Conservation (phyloP, 179 eudicot species). For the Gypsophila paniculata region DNA sequence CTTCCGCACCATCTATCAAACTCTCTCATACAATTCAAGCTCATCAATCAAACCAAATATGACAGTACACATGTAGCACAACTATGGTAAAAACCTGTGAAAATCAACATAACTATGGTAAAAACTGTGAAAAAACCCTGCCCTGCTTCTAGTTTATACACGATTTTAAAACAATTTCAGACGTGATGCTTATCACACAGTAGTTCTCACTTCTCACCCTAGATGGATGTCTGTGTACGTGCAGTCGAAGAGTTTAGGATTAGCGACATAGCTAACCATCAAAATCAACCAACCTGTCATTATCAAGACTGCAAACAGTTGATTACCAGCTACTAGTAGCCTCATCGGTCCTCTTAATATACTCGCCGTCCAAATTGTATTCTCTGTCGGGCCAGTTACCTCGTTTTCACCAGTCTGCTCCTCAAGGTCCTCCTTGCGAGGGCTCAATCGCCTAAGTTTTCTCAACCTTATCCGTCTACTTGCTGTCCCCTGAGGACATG, state of each 20-base stretch:
- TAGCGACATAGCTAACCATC: background rate
- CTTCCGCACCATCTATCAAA: too few species aligned
- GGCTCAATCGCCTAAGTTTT: slow-evolving; percentile 17
- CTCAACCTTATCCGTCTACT: slow-evolving; percentile 37
- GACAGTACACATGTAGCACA: too few species aligned
- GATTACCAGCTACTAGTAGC: background rate
- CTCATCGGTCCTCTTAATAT: background rate
- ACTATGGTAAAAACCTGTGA: too few species aligned
- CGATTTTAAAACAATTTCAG: background rate
- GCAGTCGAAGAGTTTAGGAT: background rate
- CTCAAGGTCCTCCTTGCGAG: slow-evolving; percentile 24
- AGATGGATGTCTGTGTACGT: background rate
- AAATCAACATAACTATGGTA: too few species aligned
- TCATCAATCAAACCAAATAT: too few species aligned
- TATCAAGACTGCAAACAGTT: slow-evolving; percentile 13
- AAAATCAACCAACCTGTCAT: slow-evolving; percentile 16
- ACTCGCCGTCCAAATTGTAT: background rate
- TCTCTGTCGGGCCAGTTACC: slow-evolving; percentile 2
- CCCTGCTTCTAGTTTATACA: too few species aligned
- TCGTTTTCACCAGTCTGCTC: slow-evolving; percentile 21
- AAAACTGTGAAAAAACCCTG: background rate
- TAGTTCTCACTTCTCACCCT: too few species aligned
- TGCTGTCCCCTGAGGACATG: slow-evolving; percentile 47
- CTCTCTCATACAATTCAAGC: too few species aligned
- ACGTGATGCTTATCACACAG: background rate